Base-by-base conservation (phyloP, 169 alveolate species). In the Eimeria brunetti region DNA sequence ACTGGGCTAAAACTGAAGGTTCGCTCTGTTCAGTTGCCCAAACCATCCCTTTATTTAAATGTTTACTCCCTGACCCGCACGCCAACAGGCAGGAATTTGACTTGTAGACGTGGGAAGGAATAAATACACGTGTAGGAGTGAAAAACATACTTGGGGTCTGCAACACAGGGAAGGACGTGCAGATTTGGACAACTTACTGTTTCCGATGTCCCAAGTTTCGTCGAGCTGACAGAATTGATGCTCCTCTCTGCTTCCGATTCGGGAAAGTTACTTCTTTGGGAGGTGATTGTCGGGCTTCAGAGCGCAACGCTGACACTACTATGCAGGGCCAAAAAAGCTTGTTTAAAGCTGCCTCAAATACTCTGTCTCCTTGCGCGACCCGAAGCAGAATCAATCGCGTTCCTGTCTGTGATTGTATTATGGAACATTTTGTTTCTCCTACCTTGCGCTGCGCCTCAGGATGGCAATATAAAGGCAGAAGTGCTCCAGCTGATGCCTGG, bases 1-100 rank as follows among this genome's bases (percentile, higher is more conserved):
- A 86, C 92, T 62, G 92, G 92, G 56, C 92, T 86, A 1, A 86
- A 86, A 44, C 67, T 86, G 64, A 86, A 86, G 92, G 92, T 86
- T 67, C 33, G 81, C 9, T 36, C 1, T 38, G 53, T 27, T 38
- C 71, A n/a, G 75, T 36, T 83, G 58, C 56, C 44, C 14, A 78
- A 44, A 51, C 9, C 69, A 76, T 3, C 67, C 14, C 30, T 78
- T 49, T 18, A 78, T 20, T 38, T 38, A n/a, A 73, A 16, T 33
- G 83, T 38, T 36, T 73, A 73, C 38, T 20, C 53, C 30, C 30
- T 73, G 56, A 38, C 56, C 16, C 8, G 78, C 46, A 12, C 78
- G 33, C 22, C 46, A 11, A n/a, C 33, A 12, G 9, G n/a, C 0
- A 51, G n/a, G 27, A 33, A 20, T 14, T 3, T 73, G 33, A 73